Evolutionary conservation across 2,329 filamentous ascomycete species (phyloP).

Genomic region (Zasmidium citrigriseum): DNA sequence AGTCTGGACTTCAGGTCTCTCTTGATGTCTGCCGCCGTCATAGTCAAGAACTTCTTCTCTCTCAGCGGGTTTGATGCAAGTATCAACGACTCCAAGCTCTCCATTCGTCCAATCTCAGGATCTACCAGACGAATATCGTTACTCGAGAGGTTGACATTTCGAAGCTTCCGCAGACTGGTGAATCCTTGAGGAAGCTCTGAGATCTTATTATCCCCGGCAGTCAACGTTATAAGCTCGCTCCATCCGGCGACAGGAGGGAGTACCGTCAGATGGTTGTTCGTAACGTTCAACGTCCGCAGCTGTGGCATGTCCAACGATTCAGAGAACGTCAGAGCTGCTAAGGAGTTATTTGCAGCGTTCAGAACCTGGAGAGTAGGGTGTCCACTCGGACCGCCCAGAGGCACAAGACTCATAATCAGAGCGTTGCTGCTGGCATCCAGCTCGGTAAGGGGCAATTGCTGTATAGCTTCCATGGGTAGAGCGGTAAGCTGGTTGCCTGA

Average conservation of each 20-base stretch:
- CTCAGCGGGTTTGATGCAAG: constrained; percentile 87
- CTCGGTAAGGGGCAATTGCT: constrained; percentile 69
- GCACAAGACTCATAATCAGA: constrained; percentile 71
- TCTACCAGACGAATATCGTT: constrained; percentile 81
- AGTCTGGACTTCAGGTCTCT: constrained; percentile 67
- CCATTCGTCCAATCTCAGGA: constrained; percentile 76
- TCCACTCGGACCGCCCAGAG: constrained; percentile 46
- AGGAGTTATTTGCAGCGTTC: constrained; percentile 75
- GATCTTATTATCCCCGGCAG: constrained; percentile 81
- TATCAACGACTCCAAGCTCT: constrained; percentile 70
- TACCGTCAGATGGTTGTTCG: constrained; percentile 73
- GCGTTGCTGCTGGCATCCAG: constrained; percentile 77
- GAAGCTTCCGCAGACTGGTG: constrained; percentile 64
- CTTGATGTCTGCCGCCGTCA: constrained; percentile 80
- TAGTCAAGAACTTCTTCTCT: constrained; percentile 81
- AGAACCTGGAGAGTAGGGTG: constrained; percentile 70
- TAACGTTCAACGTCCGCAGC: constrained; percentile 73
- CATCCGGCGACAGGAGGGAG: constrained; percentile 77
- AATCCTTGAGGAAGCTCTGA: constrained; percentile 76
- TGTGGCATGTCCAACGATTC: constrained; percentile 65
- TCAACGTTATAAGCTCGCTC: constrained; percentile 70
- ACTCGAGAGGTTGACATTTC: constrained; percentile 77
- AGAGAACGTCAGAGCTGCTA: constrained; percentile 56
- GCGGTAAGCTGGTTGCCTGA: constrained; percentile 74
- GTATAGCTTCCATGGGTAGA: constrained; percentile 70